Conservation (phyloP, 2,329 filamentous ascomycete species). For the Conoideocrella luteorostrata region DNA sequence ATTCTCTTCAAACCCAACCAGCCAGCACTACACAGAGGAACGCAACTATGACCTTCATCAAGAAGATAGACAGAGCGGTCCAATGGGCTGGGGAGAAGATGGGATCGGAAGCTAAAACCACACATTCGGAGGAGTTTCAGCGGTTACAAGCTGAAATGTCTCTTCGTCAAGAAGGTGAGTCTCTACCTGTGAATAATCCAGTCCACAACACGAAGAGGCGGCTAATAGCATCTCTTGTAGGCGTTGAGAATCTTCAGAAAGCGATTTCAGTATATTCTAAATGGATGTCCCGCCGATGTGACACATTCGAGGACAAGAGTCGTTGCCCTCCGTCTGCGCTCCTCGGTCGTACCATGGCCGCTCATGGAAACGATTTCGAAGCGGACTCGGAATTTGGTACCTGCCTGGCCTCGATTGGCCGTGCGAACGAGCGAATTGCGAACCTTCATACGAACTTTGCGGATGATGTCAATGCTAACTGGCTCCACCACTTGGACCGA, state of each 20-base stretch:
- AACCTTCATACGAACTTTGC: slow-evolving; percentile 81
- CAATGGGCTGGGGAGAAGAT: slow-evolving; percentile 98
- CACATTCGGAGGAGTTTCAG: slow-evolving; percentile 85
- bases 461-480: slow-evolving; percentile 68
- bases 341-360: slow-evolving; percentile 78
- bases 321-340: slow-evolving; percentile 75
- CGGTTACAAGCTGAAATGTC: slow-evolving; percentile 84
- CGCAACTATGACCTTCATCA: slow-evolving; percentile 51
- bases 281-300: slow-evolving; percentile 75
- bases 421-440: slow-evolving; percentile 81
- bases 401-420: slow-evolving; percentile 71
- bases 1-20: background rate
- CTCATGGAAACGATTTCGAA: slow-evolving; percentile 89
- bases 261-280: slow-evolving; percentile 85
- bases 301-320: slow-evolving; percentile 75
- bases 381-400: slow-evolving; percentile 85
- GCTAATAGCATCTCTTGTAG: no score
- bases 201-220: no score
- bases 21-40: background rate
- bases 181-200: no score
- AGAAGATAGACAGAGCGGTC: slow-evolving; percentile 91
- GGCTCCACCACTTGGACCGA: slow-evolving; percentile 87
- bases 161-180: slow-evolving; percentile 74
- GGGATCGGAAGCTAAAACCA: slow-evolving; percentile 84
- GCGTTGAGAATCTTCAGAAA: slow-evolving; percentile 83